Evolutionary conservation across 306 rosid species (phyloP), one percentile per base, ranked within the genome.

Genomic region (Carpinus viminea): DNA sequence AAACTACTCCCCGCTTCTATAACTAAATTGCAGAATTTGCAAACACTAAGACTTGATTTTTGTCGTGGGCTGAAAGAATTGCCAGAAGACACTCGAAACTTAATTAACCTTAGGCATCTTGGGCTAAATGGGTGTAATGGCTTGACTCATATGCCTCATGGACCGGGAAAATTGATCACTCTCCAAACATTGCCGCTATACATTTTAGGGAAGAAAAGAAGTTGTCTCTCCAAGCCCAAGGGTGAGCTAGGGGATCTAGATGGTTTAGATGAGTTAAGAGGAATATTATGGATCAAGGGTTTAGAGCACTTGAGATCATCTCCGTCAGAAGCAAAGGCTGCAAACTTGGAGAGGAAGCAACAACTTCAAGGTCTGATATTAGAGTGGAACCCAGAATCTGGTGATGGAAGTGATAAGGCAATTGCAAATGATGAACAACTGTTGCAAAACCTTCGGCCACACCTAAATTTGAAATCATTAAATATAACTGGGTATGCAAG

Each of bases 91-190:
- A 21, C 76, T 3, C 2, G 12, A 16, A 4, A n/a, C 2, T 17
- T 51, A 66, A 26, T 50, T 8, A 70, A 34, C 20, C 56, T 76
- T 12, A 76, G 77, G n/a, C 77, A 75, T 79, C 80, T 86, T 54
- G 12, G 11, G 8, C 7, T 74, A 9, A 0, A 3, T 0, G 72
- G 0, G 21, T 74, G 41, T 12, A 0, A 1, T 18, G 8, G 50
- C 47, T 71, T 20, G 26, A 59, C 31, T 2, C 5, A 11, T 34
- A 74, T 59, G 66, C 56, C 80, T 3, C 16, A 1, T 45, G 62
- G 70, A 24, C 8, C 69, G 46, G 77, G 74, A 34, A 50, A 60
- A 20, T n/a, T 78, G 31, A 2, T 38, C 12, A 36, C 68, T 38
- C 28, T 82, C 68, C 74, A 48, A 11, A 68, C 74, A 11, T 26